Conservation (phyloP, 2,329 filamentous ascomycete species). For the Rutstroemia sp. region DNA sequence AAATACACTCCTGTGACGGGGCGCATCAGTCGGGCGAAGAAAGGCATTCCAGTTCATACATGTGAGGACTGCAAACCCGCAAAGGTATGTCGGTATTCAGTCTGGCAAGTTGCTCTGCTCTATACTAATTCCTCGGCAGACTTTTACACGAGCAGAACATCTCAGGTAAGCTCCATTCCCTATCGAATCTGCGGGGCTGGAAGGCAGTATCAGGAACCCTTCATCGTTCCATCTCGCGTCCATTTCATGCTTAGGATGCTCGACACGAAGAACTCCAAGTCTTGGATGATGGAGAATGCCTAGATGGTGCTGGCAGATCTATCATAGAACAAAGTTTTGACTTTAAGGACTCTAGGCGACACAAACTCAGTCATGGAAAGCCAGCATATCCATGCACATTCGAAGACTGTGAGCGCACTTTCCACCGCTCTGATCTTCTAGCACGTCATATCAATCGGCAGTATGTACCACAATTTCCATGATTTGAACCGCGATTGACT, state of each 20-base stretch:
- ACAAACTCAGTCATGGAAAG: conserved; percentile 52
- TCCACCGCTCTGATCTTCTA: conserved; percentile 52
- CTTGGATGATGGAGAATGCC: neutral
- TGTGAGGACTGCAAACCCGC: conserved; percentile 27
- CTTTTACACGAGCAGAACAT: conserved; percentile 56
- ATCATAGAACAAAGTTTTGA: neutral
- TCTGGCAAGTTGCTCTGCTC: neutral
- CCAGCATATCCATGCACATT: conserved; percentile 45
- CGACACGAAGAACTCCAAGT: no score
- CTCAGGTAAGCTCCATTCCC: conserved; percentile 38
- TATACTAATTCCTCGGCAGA: conserved; percentile 34
- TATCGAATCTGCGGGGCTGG: neutral
- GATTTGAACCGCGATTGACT: conserved; percentile 13
- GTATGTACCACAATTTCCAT: conserved; percentile 31
- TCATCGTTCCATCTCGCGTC: no score
- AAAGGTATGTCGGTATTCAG: conserved; percentile 20
- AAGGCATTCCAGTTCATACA: conserved; percentile 30
- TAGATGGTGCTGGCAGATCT: neutral
- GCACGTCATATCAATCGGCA: conserved; percentile 49
- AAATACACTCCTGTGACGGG: conserved; percentile 31
- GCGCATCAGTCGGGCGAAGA: conserved; percentile 30
- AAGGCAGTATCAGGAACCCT: neutral
- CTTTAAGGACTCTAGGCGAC: conserved; percentile 37
- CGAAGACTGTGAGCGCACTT: conserved; percentile 48
- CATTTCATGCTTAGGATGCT: no score